A percentile compares a stretch with the other conserved stretches of the same genome.
Evolutionary conservation across 75 land plant species (phyloP).

Genomic region (Cryptomeria japonica): DNA sequence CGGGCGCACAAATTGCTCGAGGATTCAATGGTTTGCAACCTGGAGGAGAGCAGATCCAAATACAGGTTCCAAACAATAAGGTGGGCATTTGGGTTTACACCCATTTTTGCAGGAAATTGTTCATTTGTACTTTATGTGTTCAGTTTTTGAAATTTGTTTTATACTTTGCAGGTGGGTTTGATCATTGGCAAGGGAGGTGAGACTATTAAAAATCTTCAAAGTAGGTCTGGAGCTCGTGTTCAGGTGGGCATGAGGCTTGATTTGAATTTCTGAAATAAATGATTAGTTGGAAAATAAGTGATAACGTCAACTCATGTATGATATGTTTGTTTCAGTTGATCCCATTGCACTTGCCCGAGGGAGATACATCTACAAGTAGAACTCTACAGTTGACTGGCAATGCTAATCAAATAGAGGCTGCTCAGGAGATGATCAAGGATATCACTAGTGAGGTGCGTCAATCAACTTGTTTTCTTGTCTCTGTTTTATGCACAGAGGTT

Average conservation of each 20-base stretch:
- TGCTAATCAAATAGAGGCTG: slow-evolving; percentile 75
- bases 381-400: slow-evolving; percentile 80
- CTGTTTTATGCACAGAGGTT: not conserved
- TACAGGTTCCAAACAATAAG: slow-evolving; percentile 92
- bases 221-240: slow-evolving; percentile 88
- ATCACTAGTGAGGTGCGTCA: slow-evolving; percentile 82
- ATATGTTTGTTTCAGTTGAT: slow-evolving; percentile 47
- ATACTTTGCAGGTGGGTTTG: slow-evolving; percentile 78
- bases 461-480: not conserved
- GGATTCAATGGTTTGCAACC: slow-evolving; percentile 31
- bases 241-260: slow-evolving; percentile 55
- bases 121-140: not conserved
- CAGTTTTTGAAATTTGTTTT: not conserved
- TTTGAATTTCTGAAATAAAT: not conserved
- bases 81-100: slow-evolving; percentile 17
- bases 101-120: not conserved
- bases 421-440: slow-evolving; percentile 86
- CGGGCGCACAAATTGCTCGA: slow-evolving; percentile 42
- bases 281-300: not conserved
- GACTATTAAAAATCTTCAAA: slow-evolving; percentile 88
- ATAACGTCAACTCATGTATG: not conserved
- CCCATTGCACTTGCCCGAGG: slow-evolving; percentile 79
- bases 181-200: slow-evolving; percentile 97
- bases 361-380: slow-evolving; percentile 85
- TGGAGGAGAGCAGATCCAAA: slow-evolving; percentile 71